Conservation (phyloP, 1,284 basidiomycete species). For the Pholiota adiposa region DNA sequence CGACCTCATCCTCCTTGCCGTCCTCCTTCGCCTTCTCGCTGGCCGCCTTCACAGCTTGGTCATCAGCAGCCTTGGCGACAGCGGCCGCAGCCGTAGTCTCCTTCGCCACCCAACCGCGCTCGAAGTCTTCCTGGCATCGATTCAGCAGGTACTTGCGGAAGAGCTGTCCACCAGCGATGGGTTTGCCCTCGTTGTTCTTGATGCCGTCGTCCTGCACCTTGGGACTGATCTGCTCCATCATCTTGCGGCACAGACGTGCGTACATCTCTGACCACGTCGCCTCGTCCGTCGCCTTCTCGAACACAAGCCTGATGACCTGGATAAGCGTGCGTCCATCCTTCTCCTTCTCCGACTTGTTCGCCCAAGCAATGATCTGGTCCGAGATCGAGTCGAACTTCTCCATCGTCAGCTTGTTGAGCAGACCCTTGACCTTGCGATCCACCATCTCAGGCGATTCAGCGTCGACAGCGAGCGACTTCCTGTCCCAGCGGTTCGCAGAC, state of each 20-base stretch:
- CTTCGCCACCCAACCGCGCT: conserved; percentile 85
- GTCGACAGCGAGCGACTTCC: conserved; percentile 49
- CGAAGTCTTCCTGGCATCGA: conserved; percentile 94
- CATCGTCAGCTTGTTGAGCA: conserved; percentile 97
- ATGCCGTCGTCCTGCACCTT: conserved; percentile 89
- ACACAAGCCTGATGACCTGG: conserved; percentile 94
- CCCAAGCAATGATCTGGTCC: conserved; percentile 91
- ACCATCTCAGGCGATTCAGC: conserved; percentile 81
- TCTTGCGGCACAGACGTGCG: conserved; percentile 91
- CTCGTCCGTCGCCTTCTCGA: conserved; percentile 97
- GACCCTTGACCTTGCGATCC: conserved; percentile 90
- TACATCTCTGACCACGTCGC: conserved; percentile 98
- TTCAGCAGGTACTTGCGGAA: conserved; percentile 95
- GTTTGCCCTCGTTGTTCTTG: conserved; percentile 77
- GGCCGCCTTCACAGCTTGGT: conserved; percentile 64
- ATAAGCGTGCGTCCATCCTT: conserved; percentile 93
- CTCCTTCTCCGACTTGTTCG: conserved; percentile 92
- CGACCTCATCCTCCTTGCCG: conserved; percentile 50
- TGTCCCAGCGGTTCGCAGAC: conserved; percentile 85
- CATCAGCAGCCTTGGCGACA: conserved; percentile 58
- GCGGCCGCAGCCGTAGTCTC: conserved; percentile 66
- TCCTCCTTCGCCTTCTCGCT: conserved; percentile 56
- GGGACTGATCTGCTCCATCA: conserved; percentile 88
- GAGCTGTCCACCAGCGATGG: conserved; percentile 88
- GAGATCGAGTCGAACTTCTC: conserved; percentile 97